Evolutionary conservation across 768 basidiomycete species (phyloP), one percentile per base, ranked within the genome.

Genomic region (Hortiboletus flavorubellus): DNA sequence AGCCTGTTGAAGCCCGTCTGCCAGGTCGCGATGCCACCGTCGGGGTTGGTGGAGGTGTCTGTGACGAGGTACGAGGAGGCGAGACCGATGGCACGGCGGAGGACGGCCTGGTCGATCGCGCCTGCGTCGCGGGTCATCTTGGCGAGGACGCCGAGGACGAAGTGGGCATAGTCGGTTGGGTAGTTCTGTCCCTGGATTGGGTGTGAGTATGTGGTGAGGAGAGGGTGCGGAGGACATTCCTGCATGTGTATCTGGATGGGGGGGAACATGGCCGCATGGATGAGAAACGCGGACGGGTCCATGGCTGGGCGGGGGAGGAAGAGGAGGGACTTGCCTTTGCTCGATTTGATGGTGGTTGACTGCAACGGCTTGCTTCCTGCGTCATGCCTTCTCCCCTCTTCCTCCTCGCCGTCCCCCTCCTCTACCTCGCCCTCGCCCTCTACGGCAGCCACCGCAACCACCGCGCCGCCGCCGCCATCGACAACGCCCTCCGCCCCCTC

Each of bases 61-160:
- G 89, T 84, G 55, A 93, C 68, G 43, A 91, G 81, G 65, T 86
- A 90, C n/a, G 89, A 88, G 2, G 90, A 85, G 14, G 90, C 80
- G 38, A 91, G 81, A 15, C 78, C 78, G 45, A 91, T 73, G 64
- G 83, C 87, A 37, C 81, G 80, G 53, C 86, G 81, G 40, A 91
- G 75, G 37, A 79, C 63, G 14, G 64, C 63, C 71, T 91, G 89
- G 69, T 89, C 82, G 31, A 91, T 78, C 2, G 69, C 49, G 2
- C 78, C 73, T 4, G 73, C 63, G 49, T 72, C 68, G 52, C 72
- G 75, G 4, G 77, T 81, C 72, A 79, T 83, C 33, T 74, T 76
- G 30, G 78, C 75, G 33, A 91, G 73, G 26, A 79, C 74, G 41
- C 77, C 69, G 44, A 85, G 69, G 39, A 89, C 84, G 62, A 86